Percentiles rank a stretch among this genome's conserved stretches.
Evolutionary conservation across 2,329 filamentous ascomycete genomes (phyloP).

Genomic region (Pseudocercospora eumusae): DNA sequence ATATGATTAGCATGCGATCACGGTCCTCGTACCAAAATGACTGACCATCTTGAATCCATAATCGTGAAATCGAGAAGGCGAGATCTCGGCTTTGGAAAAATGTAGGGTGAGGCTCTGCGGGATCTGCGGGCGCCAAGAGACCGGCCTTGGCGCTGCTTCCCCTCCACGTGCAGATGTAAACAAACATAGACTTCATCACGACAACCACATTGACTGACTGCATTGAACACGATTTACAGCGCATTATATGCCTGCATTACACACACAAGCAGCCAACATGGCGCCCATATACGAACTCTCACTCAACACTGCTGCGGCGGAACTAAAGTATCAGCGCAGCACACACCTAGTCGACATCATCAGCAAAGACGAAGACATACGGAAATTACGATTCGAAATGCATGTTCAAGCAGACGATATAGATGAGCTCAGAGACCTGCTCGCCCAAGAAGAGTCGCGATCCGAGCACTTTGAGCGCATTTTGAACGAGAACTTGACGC

Average conservation of each 20-base stretch:
- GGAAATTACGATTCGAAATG: conserved; percentile 68
- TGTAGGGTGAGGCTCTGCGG: conserved; percentile 1
- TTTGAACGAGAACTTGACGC: conserved; percentile 51
- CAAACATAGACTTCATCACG: conserved; percentile 6
- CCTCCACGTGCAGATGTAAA: conserved; percentile 1
- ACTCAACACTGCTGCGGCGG: conserved; percentile 58
- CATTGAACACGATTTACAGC: neutral
- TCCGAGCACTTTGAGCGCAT: conserved; percentile 58
- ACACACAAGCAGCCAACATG: conserved; percentile 25
- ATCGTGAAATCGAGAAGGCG: neutral
- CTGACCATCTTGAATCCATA: conserved; percentile 6
- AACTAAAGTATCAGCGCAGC: conserved; percentile 68
- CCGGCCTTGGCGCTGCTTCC: neutral
- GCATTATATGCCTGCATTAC: conserved; percentile 22
- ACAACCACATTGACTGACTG: neutral
- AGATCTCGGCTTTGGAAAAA: conserved; percentile 1
- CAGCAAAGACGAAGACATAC: conserved; percentile 71
- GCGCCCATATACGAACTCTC: conserved; percentile 48
- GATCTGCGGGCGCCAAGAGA: neutral
- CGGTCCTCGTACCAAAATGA: too few relatives aligned
- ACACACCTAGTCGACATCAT: conserved; percentile 67
- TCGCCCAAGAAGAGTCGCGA: conserved; percentile 62
- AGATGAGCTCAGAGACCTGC: conserved; percentile 64
- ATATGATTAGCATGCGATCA: neutral
- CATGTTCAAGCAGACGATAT: conserved; percentile 76